These are phyloP conservation scores for Rusavskia elegans DNA, from an alignment of 495 filamentous ascomycete genomes.

Conservation along the genomic window DNA sequence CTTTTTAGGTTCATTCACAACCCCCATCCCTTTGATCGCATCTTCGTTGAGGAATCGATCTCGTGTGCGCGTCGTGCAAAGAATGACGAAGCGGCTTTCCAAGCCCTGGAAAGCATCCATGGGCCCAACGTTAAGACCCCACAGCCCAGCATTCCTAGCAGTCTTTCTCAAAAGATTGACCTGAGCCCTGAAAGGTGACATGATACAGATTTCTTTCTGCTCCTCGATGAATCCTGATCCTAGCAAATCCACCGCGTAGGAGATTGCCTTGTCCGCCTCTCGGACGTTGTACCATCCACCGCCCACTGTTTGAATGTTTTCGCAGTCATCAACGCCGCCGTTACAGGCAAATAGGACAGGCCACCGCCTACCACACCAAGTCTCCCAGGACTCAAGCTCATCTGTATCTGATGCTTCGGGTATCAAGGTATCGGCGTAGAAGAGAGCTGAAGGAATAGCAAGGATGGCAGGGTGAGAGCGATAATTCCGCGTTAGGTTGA, in stretches of 20 bases:
- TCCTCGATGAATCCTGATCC: slow-evolving; percentile 18
- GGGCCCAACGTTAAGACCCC: slow-evolving; percentile 36
- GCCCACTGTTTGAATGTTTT: slow-evolving; percentile 20
- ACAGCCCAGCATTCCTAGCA: slow-evolving; percentile 18
- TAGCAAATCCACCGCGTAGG: slow-evolving; percentile 24
- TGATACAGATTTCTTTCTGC: slow-evolving; percentile 31
- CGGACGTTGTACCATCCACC: slow-evolving; percentile 37
- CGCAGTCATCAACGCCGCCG: slow-evolving; percentile 28
- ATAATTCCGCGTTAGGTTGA: slow-evolving; percentile 42
- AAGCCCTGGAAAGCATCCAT: slow-evolving; percentile 42
- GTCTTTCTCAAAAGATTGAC: slow-evolving; percentile 26
- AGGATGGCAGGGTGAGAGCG: slow-evolving; percentile 41
- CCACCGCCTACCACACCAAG: slow-evolving; percentile 31
- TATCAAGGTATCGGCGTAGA: slow-evolving; percentile 37
- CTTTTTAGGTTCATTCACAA: slow-evolving; percentile 29
- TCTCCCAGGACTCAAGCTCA: slow-evolving; percentile 23
- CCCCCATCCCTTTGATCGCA: slow-evolving; percentile 26
- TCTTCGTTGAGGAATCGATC: slow-evolving; percentile 31
- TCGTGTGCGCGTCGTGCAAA: slow-evolving; percentile 37
- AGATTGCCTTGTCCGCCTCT: slow-evolving; percentile 30
- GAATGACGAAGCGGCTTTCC: slow-evolving; percentile 35
- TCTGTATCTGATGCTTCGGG: slow-evolving; percentile 25
- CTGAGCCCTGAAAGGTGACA: slow-evolving; percentile 38
- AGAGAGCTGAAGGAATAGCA: slow-evolving; percentile 32
- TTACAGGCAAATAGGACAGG: slow-evolving; percentile 36